Percentiles rank a stretch among this genome's conserved stretches.
phyloP scores from a whole-genome alignment of 1,284 basidiomycete genomes.

The Polyporus tsugae region DNA sequence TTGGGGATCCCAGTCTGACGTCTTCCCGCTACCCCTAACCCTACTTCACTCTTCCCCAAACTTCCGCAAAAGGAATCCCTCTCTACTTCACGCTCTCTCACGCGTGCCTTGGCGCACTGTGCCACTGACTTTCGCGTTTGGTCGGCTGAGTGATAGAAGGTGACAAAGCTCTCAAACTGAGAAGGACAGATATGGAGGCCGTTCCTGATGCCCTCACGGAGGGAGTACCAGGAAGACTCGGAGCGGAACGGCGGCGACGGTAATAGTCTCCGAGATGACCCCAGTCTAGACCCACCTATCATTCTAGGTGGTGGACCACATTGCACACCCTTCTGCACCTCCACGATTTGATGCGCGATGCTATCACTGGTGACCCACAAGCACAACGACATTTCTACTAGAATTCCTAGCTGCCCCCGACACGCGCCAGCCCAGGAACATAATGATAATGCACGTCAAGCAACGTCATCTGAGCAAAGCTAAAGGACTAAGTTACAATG shows the following conservation, averaged over 20 bases:
- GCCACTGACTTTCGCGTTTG: neutral
- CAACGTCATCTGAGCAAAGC: no score
- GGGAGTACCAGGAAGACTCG: neutral
- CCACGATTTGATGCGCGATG: neutral
- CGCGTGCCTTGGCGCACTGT: neutral
- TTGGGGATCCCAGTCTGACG: slow-evolving; percentile 33
- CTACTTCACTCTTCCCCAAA: slow-evolving; percentile 16
- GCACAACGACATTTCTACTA: neutral
- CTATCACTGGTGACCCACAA: neutral
- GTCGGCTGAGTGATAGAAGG: neutral
- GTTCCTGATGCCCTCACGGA: neutral
- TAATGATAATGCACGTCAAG: no score
- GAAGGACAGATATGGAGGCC: neutral
- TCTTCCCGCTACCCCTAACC: slow-evolving; percentile 26
- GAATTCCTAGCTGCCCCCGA: neutral
- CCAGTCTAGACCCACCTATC: neutral
- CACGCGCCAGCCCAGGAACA: neutral
- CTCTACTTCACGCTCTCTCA: neutral
- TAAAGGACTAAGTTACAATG: neutral
- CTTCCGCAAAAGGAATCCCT: neutral
- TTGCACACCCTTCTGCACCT: neutral
- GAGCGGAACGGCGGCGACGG: neutral
- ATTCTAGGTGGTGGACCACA: neutral
- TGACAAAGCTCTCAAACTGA: neutral
- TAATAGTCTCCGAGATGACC: neutral